A percentile compares a stretch with the other conserved stretches of the same genome.
These are phyloP conservation scores for Cylindrotheca fusiformis DNA, from an alignment of 108 stramenopile species.

Conservation along the genomic window DNA sequence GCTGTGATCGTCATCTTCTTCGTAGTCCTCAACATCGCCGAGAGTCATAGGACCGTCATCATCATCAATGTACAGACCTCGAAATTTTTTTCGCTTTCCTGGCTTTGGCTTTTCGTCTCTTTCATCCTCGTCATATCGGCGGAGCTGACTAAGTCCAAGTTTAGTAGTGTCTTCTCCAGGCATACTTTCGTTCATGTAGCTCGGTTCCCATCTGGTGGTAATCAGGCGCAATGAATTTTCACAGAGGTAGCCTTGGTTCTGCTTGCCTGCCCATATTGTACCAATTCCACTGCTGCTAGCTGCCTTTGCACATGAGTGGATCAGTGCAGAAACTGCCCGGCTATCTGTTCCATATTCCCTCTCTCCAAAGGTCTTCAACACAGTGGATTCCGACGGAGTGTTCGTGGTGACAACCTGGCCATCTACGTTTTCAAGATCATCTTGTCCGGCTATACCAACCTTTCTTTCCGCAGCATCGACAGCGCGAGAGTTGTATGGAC, in stretches of 20 bases:
- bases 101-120: conserved; percentile 19
- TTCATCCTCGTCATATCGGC: conserved; percentile 32
- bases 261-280: conserved; percentile 74
- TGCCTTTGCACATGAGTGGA: conserved; percentile 69
- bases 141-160: conserved; percentile 36
- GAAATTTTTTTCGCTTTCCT: conserved; percentile 26
- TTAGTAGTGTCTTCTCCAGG: conserved; percentile 55
- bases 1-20: conserved; percentile 18
- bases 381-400: neutral
- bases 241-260: conserved; percentile 73
- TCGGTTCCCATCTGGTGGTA: conserved; percentile 52
- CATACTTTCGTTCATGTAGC: conserved; percentile 58
- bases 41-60: neutral
- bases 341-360: conserved; percentile 81
- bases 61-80: conserved; percentile 44
- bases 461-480: conserved; percentile 14
- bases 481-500: neutral
- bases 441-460: neutral
- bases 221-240: conserved; percentile 72
- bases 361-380: conserved; percentile 47
- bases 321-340: conserved; percentile 53
- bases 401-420: neutral
- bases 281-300: conserved; percentile 69
- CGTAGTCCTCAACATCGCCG: conserved; percentile 4
- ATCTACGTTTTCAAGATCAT: neutral